Base-by-base conservation (phyloP, 805 yeast species). In the Starmerella tilneyi region DNA sequence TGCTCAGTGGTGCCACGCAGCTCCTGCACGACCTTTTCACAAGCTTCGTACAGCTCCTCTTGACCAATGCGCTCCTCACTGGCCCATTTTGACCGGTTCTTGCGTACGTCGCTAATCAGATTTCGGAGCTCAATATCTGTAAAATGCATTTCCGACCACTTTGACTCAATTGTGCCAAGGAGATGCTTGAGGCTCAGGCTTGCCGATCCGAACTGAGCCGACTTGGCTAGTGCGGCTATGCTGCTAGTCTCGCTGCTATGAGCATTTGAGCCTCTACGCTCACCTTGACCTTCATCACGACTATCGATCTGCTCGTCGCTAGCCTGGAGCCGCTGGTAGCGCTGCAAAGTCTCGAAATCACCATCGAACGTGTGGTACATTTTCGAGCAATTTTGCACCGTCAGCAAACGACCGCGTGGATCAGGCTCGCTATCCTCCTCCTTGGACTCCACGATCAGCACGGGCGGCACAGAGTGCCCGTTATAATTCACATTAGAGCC, bases 1-100 rank as follows among this genome's bases (percentile, higher is more conserved):
- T 92, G 97, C 58, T 92, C 96, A 0, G 98, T 89, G 55, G 81
- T 84, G 6, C 89, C 84, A 58, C 98, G 73, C 26, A 92, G 67
- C 56, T 92, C 97, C 52, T 79, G 67, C 0, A 89, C 88, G 1
- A 92, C 98, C 58, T 86, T 88, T 56, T 92, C 99, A 57, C 96
- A 89, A 0, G 96, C 95, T 56, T 94, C 98, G 59, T 92, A 92
- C 19, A 92, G 71, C 61, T 94, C 99, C 60, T 92, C 99, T 64
- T 92, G 99, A 6, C 99, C 99, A 35, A 92, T 79, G 50, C 83
- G 73, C 47, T 88, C 94, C 59, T 92, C 96, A 47, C 84, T 84
- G 8, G 96, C 94, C 99, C 98, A 92, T 64, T 92, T 92, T 0
- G 97, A 94, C 48, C 97, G 70, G 59, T 88, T 89, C 56, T 88